phyloP scores from a whole-genome alignment of 257 asterid species.

The Nicotiana otophora region DNA sequence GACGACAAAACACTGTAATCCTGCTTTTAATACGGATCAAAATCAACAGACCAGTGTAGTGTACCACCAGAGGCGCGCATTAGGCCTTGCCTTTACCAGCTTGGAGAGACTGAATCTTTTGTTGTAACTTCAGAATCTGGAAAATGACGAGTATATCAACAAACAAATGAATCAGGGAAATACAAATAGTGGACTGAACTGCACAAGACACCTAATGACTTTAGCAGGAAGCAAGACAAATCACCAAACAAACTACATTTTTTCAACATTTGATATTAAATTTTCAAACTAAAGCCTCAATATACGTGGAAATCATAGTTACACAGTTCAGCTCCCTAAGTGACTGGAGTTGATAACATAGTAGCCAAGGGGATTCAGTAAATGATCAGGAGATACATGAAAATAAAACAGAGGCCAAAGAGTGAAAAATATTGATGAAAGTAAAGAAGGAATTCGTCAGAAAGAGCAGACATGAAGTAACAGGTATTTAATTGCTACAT shows the following conservation, averaged over 20 bases:
- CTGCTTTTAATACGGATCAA: not conserved
- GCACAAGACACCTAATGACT: not conserved
- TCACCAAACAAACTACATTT: not conserved
- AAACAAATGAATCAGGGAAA: not conserved
- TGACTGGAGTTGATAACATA: not conserved
- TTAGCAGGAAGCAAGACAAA: not conserved
- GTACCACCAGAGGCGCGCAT: not conserved
- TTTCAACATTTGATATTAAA: not conserved
- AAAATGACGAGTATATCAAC: slow-evolving; percentile 5
- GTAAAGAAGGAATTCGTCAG: not conserved
- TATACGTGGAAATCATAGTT: not conserved
- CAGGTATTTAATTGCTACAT: not conserved
- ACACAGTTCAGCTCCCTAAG: not conserved
- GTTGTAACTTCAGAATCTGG: slow-evolving; percentile 76
- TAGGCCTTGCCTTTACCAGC: slow-evolving; percentile 83
- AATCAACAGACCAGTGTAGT: not conserved
- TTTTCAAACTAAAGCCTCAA: not conserved
- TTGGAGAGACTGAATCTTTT: slow-evolving; percentile 71
- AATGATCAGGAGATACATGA: not conserved
- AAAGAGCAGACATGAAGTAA: not conserved
- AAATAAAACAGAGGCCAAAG: not conserved
- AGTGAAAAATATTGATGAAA: not conserved
- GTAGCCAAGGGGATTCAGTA: not conserved
- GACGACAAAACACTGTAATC: not conserved
- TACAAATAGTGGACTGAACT: not conserved